A percentile compares a stretch with the other conserved stretches of the same genome.
phyloP scores from a whole-genome alignment of 2,329 filamentous ascomycete species.

The Colletotrichum spaethianum region DNA sequence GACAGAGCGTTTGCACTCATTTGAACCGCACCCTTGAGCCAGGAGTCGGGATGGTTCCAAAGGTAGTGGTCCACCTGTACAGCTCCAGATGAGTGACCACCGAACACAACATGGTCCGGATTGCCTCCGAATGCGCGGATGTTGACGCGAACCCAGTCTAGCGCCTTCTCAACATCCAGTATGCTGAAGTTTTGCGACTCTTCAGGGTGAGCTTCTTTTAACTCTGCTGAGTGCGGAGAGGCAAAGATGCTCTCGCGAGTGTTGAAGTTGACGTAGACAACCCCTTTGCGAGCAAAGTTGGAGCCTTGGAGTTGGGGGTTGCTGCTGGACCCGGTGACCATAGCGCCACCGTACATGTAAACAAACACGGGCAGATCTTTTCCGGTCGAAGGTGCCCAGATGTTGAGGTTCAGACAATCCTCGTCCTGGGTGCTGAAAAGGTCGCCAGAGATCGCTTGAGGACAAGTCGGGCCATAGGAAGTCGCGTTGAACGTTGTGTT shows the following conservation, averaged over 20 bases:
- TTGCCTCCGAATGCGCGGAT: slow-evolving; percentile 60
- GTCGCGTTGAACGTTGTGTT: slow-evolving; percentile 44
- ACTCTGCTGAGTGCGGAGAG: slow-evolving; percentile 58
- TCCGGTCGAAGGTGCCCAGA: slow-evolving; percentile 50
- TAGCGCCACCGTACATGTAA: slow-evolving; percentile 61
- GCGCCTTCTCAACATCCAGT: slow-evolving; percentile 54
- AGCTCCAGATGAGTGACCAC: slow-evolving; percentile 56
- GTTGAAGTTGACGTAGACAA: slow-evolving; percentile 57
- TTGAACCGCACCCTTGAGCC: slow-evolving; percentile 54
- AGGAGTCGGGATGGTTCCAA: slow-evolving; percentile 56
- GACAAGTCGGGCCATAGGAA: slow-evolving; percentile 47
- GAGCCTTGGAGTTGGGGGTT: slow-evolving; percentile 55
- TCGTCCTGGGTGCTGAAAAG: slow-evolving; percentile 48
- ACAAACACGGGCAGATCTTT: slow-evolving; percentile 54
- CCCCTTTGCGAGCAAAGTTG: slow-evolving; percentile 54
- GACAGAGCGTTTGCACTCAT: slow-evolving; percentile 60
- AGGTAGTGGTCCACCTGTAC: slow-evolving; percentile 59
- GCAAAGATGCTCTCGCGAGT: slow-evolving; percentile 60
- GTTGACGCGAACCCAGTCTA: slow-evolving; percentile 58
- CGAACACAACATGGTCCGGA: slow-evolving; percentile 60
- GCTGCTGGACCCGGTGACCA: slow-evolving; percentile 57
- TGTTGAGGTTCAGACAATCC: slow-evolving; percentile 60
- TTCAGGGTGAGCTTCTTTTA: slow-evolving; percentile 48
- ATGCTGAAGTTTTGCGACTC: slow-evolving; percentile 50
- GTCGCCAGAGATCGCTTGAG: slow-evolving; percentile 44